phyloP scores from a whole-genome alignment of 1,284 basidiomycete genomes.

The Cutaneotrichosporon sp. region DNA sequence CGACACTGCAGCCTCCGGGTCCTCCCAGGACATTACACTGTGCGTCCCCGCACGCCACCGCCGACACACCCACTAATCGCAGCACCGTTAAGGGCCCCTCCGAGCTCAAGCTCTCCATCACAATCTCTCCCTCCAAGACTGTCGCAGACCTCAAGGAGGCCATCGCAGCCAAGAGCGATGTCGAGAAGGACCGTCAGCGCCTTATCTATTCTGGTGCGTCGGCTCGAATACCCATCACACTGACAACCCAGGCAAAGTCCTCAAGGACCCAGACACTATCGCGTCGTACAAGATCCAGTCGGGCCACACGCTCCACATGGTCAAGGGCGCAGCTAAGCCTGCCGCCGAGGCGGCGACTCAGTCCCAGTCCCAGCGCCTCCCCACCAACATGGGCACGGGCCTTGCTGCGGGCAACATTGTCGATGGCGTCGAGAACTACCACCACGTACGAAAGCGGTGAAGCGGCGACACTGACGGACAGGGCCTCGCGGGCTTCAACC shows the following conservation, averaged over 20 bases:
- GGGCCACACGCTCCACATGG: constrained; percentile 85
- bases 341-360: constrained; percentile 30
- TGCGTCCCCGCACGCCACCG: constrained; percentile 7
- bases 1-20: constrained; percentile 19
- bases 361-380: constrained; percentile 51
- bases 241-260: constrained; percentile 43
- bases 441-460: constrained; percentile 30
- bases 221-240: neutral
- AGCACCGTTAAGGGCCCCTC: constrained; percentile 62
- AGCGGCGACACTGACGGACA: constrained; percentile 19
- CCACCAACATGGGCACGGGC: constrained; percentile 74
- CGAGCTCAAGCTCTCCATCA: constrained; percentile 82
- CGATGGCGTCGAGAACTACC: constrained; percentile 51
- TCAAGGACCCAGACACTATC: constrained; percentile 74
- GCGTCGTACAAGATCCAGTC: constrained; percentile 73
- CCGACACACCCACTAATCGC: constrained; percentile 1
- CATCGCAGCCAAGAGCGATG: constrained; percentile 74
- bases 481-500: constrained; percentile 63
- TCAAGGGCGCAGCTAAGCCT: constrained; percentile 70
- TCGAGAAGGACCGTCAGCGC: constrained; percentile 75
- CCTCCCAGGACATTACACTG: constrained; percentile 27
- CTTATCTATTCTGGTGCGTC: constrained; percentile 74
- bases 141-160: constrained; percentile 79
- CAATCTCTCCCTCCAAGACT: constrained; percentile 63
- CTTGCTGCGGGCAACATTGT: constrained; percentile 61